Evolutionary conservation across 2,329 filamentous ascomycete species (phyloP).

Genomic region (Sarocladiaceae sp.): DNA sequence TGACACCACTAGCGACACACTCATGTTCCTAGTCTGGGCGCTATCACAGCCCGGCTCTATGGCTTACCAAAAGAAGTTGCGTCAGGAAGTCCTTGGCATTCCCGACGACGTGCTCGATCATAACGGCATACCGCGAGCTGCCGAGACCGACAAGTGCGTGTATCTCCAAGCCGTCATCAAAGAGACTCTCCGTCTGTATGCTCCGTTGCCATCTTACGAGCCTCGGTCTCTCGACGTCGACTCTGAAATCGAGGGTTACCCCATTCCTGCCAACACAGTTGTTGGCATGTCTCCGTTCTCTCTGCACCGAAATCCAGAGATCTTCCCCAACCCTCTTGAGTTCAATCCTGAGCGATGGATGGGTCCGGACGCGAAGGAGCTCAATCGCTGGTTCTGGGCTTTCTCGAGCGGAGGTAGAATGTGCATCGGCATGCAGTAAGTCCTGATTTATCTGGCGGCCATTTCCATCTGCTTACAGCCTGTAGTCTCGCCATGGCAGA

Average conservation of each 20-base stretch:
- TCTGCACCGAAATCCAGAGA: conserved; percentile 20
- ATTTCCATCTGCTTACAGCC: neutral
- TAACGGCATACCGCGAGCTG: conserved; percentile 25
- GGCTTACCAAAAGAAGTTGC: conserved; percentile 34
- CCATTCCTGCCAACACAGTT: conserved; percentile 18
- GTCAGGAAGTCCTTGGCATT: conserved; percentile 22
- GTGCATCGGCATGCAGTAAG: conserved; percentile 16
- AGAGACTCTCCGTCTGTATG: conserved; percentile 44
- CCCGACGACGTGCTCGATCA: conserved; percentile 16
- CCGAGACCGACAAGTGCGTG: conserved; percentile 31
- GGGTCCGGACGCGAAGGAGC: conserved; percentile 11
- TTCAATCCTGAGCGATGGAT: conserved; percentile 25
- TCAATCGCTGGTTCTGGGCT: conserved; percentile 14
- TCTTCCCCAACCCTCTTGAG: conserved; percentile 18
- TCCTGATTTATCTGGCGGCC: neutral
- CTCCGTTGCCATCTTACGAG: conserved; percentile 47
- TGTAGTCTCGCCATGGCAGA: conserved; percentile 15
- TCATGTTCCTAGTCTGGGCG: conserved; percentile 47
- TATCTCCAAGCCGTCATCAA: conserved; percentile 46
- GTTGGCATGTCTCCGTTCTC: conserved; percentile 23
- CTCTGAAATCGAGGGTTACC: conserved; percentile 18
- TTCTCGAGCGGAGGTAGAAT: conserved; percentile 15
- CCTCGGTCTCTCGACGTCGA: conserved; percentile 32
- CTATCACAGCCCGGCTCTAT: conserved; percentile 39
- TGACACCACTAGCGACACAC: conserved; percentile 47